These are phyloP conservation scores for Jaapia argillacea DNA, from an alignment of 768 basidiomycete genomes.

Conservation along the genomic window DNA sequence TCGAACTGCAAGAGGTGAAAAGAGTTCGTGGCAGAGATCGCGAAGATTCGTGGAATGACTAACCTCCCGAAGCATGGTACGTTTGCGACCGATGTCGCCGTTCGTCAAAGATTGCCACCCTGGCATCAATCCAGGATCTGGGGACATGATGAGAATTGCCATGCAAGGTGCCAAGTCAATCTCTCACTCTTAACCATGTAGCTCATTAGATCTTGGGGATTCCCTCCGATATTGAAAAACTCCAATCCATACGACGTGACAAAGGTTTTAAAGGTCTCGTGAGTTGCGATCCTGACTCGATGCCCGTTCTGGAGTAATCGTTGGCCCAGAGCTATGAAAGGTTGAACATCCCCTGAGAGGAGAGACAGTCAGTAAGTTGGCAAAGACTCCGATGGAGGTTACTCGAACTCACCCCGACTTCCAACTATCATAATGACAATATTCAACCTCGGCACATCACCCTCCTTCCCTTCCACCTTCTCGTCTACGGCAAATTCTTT, in stretches of 20 bases:
- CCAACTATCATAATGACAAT: constrained; percentile 64
- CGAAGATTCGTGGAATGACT: no score
- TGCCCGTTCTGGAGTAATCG: constrained; percentile 39
- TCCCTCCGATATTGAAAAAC: constrained; percentile 51
- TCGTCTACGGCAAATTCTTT: constrained; percentile 40
- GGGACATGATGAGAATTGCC: neutral
- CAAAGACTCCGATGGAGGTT: neutral
- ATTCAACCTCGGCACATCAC: constrained; percentile 31
- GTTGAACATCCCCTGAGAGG: constrained; percentile 51
- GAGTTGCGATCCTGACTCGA: constrained; percentile 51
- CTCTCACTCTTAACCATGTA: constrained; percentile 62
- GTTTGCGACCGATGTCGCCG: constrained; percentile 50
- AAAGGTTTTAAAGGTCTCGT: constrained; percentile 48
- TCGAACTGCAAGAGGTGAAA: neutral
- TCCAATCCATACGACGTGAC: constrained; percentile 42
- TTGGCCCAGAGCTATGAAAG: constrained; percentile 49
- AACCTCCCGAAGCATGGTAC: constrained; percentile 44
- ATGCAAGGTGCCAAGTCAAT: neutral
- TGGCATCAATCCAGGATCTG: constrained; percentile 58
- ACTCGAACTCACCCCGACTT: constrained; percentile 44
- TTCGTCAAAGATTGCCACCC: constrained; percentile 47
- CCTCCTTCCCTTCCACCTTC: constrained; percentile 16
- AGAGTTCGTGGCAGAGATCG: neutral
- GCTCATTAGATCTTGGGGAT: constrained; percentile 57
- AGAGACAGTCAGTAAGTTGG: neutral